Evolutionary conservation across 2,329 filamentous ascomycete species (phyloP), one percentile per base, ranked within the genome.

Genomic region (Furcasterigmium sp.): DNA sequence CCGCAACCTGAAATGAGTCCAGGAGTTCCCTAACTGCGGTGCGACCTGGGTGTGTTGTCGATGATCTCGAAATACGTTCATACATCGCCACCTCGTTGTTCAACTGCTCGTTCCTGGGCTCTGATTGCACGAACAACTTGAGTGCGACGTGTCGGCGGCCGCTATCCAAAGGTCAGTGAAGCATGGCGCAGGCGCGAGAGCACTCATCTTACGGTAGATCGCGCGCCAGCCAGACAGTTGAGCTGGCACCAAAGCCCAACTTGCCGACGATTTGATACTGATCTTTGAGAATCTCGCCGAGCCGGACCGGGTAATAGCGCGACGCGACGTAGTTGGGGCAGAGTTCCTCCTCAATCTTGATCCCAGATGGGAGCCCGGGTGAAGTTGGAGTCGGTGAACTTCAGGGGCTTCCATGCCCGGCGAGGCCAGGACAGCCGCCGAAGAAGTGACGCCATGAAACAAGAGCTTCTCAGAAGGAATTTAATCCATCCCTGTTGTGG

Each of bases 11-110:
- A 11, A 26, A 26, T 11, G 23, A 26, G 23, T 26, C 23, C 11
- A 11, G 11, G 23, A 26, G 23, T 7, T 7, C 11, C 23, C 23
- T 26, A 7, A 26, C 7, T 26, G 23, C 23, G 23, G 7, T 11
- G 23, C 23, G 23, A 11, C 23, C 23, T 26, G 23, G 23, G 23
- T 26, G 23, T 7, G 23, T 26, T 7, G 23, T 11, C 7, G 23
- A 26, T 7, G 11, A 7, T 7, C 23, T 26, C 7, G 23, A 7
- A 11, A 26, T 7, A 11, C 11, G 23, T 11, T 26, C 60, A 39
- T 73, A 72, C n/a, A 71, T 69, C 4, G 56, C 50, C 10, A 70
- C 49, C 51, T 73, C 69, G 14, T 66, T 32, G 4, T 61, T 53
- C 5, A 58, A 9, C 18, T 56, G 47, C 8, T 26, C 13, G 0